phyloP scores from a whole-genome alignment of 495 filamentous ascomycete genomes.

The Penicillium fimorum region DNA sequence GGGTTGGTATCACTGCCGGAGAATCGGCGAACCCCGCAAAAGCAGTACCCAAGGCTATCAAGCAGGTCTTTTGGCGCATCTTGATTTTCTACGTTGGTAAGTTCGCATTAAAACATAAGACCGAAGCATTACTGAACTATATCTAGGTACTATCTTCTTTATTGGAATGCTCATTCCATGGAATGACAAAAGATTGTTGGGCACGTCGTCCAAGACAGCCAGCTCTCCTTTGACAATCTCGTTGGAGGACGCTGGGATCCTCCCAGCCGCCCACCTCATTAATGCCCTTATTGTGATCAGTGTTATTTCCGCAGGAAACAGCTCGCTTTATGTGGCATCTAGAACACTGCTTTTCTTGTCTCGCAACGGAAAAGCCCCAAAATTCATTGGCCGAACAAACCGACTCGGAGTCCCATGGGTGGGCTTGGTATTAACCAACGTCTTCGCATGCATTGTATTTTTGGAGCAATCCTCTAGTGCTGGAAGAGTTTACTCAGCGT shows the following conservation, averaged over 20 bases:
- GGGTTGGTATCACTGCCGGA: constrained; percentile 67
- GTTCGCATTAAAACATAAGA: constrained; percentile 1
- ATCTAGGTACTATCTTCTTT: constrained; percentile 55
- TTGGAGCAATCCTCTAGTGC: constrained; percentile 61
- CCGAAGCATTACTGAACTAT: background rate
- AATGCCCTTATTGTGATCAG: constrained; percentile 71
- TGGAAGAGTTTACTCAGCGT: constrained; percentile 46
- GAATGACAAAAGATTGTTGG: constrained; percentile 43
- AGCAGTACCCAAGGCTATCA: constrained; percentile 61
- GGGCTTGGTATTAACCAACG: constrained; percentile 60
- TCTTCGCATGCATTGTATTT: constrained; percentile 66
- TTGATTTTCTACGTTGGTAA: constrained; percentile 68
- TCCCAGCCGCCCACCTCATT: constrained; percentile 67
- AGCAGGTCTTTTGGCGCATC: constrained; percentile 73
- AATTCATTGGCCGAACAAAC: constrained; percentile 62
- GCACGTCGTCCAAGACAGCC: constrained; percentile 48
- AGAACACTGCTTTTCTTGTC: constrained; percentile 67
- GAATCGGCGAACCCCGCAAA: constrained; percentile 62
- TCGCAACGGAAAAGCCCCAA: constrained; percentile 61
- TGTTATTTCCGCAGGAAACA: constrained; percentile 67
- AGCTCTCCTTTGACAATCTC: constrained; percentile 77
- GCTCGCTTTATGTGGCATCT: constrained; percentile 65
- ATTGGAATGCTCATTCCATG: constrained; percentile 68
- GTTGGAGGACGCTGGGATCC: constrained; percentile 61
- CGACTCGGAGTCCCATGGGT: constrained; percentile 63